Evolutionary conservation across 2,329 filamentous ascomycete species (phyloP).

Genomic region (Penicillium sp.): DNA sequence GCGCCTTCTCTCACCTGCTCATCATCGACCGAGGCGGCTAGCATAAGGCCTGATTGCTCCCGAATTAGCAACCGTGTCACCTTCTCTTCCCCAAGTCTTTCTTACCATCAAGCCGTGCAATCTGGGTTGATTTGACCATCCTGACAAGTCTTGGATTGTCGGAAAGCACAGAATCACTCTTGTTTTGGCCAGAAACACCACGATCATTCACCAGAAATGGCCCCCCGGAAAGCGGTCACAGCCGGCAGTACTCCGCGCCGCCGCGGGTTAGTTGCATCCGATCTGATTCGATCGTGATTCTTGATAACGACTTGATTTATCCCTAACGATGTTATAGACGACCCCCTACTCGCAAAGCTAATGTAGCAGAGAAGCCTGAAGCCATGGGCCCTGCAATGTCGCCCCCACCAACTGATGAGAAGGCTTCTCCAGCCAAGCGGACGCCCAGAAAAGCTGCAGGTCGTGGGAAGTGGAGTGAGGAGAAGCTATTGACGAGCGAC

Average conservation of each 20-base stretch:
- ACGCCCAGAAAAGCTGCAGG: conserved; percentile 30
- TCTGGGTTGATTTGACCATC: conserved; percentile 91
- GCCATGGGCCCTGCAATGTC: conserved; percentile 25
- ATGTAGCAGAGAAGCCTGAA: conserved; percentile 21
- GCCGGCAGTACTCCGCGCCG: too few relatives aligned
- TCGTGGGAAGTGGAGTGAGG: conserved; percentile 38
- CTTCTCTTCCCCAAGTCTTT: conserved; percentile 6
- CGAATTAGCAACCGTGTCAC: conserved; percentile 20
- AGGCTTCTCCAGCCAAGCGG: conserved; percentile 26
- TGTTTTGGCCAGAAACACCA: conserved; percentile 17
- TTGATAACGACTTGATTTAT: background rate
- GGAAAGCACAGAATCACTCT: conserved; percentile 8
- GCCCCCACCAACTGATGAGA: conserved; percentile 15
- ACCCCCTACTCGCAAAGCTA: conserved; percentile 17
- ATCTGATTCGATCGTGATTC: conserved; percentile 1
- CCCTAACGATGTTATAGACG: conserved; percentile 22
- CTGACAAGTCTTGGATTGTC: conserved; percentile 12
- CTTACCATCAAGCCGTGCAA: conserved; percentile 83
- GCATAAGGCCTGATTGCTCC: conserved; percentile 67
- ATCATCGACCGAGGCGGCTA: conserved; percentile 92
- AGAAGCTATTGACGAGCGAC: conserved; percentile 36
- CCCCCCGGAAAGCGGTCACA: conserved; percentile 35
- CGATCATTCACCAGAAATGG: conserved; percentile 28
- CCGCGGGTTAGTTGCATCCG: conserved; percentile 18
- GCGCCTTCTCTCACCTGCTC: conserved; percentile 56